A percentile compares a stretch with the other conserved stretches of the same genome.
These are phyloP conservation scores for Chaetomiaceae sp. DNA, from an alignment of 2,329 filamentous ascomycete species.

Conservation along the genomic window DNA sequence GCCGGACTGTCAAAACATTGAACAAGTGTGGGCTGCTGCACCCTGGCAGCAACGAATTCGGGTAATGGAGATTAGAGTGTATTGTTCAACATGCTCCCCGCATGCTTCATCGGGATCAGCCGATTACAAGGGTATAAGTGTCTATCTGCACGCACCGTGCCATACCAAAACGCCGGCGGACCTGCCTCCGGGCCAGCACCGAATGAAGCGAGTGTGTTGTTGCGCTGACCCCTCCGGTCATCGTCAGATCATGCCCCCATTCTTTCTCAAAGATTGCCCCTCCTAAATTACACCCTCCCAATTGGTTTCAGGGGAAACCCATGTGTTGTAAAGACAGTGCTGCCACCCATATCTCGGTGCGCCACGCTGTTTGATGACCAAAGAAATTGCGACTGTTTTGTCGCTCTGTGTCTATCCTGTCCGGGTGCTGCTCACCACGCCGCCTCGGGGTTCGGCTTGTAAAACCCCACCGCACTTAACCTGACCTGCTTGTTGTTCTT, in stretches of 20 bases:
- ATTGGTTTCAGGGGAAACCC: neutral
- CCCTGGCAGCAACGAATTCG: too few relatives aligned
- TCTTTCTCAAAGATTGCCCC: neutral
- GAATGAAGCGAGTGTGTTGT: conserved; percentile 5
- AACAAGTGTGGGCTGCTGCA: too few relatives aligned
- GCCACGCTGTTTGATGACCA: conserved; percentile 4
- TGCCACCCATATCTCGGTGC: neutral
- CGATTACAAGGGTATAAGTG: conserved; percentile 14
- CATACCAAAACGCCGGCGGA: neutral
- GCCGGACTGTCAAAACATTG: neutral
- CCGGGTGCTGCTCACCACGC: conserved; percentile 25
- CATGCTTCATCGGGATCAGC: conserved; percentile 3
- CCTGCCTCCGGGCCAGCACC: conserved; percentile 5
- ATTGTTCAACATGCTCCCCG: neutral
- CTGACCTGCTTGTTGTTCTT: conserved; percentile 34
- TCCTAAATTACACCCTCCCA: neutral
- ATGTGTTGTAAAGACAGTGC: neutral
- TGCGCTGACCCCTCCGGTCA: neutral
- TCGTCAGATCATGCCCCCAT: conserved; percentile 9
- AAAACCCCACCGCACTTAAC: conserved; percentile 35
- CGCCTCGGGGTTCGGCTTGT: conserved; percentile 26
- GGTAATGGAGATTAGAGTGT: conserved; percentile 13
- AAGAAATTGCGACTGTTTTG: conserved; percentile 8
- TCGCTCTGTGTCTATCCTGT: conserved; percentile 13
- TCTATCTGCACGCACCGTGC: neutral